Base-by-base conservation (phyloP, 208 protist species). In the Leishmania gerbilli region DNA sequence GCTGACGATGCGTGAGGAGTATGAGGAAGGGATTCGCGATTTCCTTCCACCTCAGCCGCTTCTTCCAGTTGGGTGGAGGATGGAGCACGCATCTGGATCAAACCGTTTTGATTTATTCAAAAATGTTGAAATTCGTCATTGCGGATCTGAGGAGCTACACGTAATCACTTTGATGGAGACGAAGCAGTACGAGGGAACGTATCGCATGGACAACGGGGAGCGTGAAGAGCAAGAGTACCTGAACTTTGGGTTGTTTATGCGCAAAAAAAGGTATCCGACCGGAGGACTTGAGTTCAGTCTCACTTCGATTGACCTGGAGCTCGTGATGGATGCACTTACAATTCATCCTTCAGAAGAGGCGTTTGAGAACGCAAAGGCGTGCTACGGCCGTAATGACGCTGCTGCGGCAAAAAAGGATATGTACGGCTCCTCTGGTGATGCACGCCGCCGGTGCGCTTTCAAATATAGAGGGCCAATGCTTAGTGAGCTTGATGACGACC, bases 291-390 rank as follows among this genome's bases (percentile, higher is more conserved):
- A 97, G 76, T 93, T 97, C 76, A 89, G 87, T 4, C 87, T 97
- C 45, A 97, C 94, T 19, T 95, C 94, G 1, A 97, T 97, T 60
- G 94, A 97, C 77, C 89, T 94, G 89, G 92, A 97, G 71, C 84
- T 97, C n/a, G 94, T 97, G 15, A 83, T 97, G 84, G 94, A 97
- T 82, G 87, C 91, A 37, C 78, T 97, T 17, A 78, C 88, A 9
- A 88, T 97, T 74, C 94, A 97, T 64, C 69, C 84, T 17, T 91
- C 80, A n/a, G 56, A 90, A 24, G 82, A 88, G 53, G 88, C 88
- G 21, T 84, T 94, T 71, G 90, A 94, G 19, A 85, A 76, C 42
- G 91, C 94, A 71, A 79, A 79, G 34, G 65, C 76, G 37, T 85
- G 77, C 76, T 87, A 86, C 34, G 81, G 85, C 55, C 72, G 84